Evolutionary conservation across 2,329 filamentous ascomycete species (phyloP), one percentile per base, ranked within the genome.

Genomic region (Apiospora arundinis): DNA sequence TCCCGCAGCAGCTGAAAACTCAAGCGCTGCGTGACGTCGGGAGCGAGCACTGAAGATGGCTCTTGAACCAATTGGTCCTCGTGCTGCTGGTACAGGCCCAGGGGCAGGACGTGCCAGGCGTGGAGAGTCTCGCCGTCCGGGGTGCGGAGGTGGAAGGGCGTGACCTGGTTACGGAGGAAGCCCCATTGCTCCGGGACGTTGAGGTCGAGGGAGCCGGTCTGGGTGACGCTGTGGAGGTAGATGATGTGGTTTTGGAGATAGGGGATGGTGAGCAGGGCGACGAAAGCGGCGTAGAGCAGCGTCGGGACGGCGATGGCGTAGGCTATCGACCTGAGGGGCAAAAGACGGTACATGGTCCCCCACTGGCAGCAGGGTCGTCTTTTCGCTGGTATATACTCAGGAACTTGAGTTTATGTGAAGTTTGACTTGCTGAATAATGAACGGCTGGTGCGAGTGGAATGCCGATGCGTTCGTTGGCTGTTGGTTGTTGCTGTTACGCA

Each of bases 41-140:
- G 25, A 2, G 45, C 74, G 4, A 82, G 70, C 0, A 83, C 84
- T 18, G 52, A 60, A 0, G 77, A 71, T 11, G 83, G 77, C 72
- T 89, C 84, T 14, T 76, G 71, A 5, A 81, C 42, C 1, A 88
- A 80, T 18, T 79, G 74, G 25, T 84, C 78, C 76, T 92, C 89
- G 76, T 93, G 84, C 71, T 89, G 82, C 1, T 85, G 83, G 78
- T 93, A 94, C 1, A 92, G 81, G 71, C 89, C 88, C 1, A 92
- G 80, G 0, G 93, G 92, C 21, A 94, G 82, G 52, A 95, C 85
- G 79, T 95, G 92, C 92, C 92, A 95, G 49, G 91, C 91, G 77
- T 92, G 92, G 4, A 95, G 81, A 0, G 83, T 89, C 78, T 92
- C 90, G 46, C 89, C 87, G 78, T 95, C 92, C 0, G 86, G 82